Percentiles rank a stretch among this genome's conserved stretches.
Evolutionary conservation across 176 grass and related monocot species (phyloP).

Genomic region (Musa itinerans): DNA sequence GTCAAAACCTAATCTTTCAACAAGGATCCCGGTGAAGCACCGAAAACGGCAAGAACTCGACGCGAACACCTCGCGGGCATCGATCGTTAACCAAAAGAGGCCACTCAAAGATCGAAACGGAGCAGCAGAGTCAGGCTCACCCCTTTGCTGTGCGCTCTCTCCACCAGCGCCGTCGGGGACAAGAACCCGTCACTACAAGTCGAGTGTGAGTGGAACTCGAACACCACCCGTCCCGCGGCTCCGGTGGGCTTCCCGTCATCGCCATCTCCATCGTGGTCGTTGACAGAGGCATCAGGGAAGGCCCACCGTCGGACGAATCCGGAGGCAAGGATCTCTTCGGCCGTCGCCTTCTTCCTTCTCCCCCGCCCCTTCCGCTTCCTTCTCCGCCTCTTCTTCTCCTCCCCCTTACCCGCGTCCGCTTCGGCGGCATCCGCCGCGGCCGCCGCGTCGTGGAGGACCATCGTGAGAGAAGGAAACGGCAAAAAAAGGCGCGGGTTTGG

Average conservation of each 20-base stretch:
- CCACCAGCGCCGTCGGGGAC: conserved; percentile 53
- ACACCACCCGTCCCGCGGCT: conserved; percentile 28
- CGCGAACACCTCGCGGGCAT: background rate
- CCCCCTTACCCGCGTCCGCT: background rate
- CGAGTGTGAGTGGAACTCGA: conserved; percentile 74
- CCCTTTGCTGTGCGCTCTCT: conserved; percentile 55
- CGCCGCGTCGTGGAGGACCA: background rate
- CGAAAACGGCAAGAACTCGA: background rate
- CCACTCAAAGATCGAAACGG: too few relatives aligned
- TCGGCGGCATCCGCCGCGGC: background rate
- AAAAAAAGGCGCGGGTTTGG: conserved; percentile 1
- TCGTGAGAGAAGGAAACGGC: background rate
- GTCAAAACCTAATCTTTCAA: background rate
- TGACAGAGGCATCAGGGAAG: conserved; percentile 7
- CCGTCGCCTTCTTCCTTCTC: conserved; percentile 31
- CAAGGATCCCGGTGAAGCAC: background rate
- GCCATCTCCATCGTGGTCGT: background rate
- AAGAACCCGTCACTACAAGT: conserved; percentile 57
- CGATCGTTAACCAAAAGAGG: background rate
- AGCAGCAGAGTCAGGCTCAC: conserved; percentile 18
- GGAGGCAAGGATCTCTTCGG: conserved; percentile 48
- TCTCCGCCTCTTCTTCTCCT: conserved; percentile 11
- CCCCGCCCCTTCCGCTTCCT: conserved; percentile 23
- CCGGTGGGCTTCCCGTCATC: background rate
- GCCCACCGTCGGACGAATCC: conserved; percentile 52